phyloP scores from a whole-genome alignment of 2,329 filamentous ascomycete genomes.

The Penicillium occitanis region DNA sequence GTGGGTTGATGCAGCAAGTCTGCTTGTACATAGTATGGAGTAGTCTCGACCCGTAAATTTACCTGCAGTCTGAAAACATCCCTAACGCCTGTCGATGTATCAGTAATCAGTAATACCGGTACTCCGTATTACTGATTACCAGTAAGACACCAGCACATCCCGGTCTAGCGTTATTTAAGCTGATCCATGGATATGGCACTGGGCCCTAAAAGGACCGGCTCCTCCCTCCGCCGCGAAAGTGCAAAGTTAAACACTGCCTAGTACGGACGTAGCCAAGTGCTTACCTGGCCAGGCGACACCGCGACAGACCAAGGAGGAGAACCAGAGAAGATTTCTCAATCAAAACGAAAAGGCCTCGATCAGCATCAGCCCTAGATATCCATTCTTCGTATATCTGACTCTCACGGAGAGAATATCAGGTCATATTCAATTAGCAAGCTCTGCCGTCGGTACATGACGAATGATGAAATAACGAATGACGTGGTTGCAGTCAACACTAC shows the following conservation, averaged over 20 bases:
- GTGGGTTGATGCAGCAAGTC: background rate
- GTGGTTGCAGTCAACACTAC: background rate
- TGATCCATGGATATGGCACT: conserved; percentile 23
- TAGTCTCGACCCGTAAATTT: background rate
- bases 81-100: background rate
- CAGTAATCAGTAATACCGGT: background rate
- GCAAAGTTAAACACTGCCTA: conserved; percentile 11
- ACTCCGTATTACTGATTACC: background rate
- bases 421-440: background rate
- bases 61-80: conserved; percentile 1
- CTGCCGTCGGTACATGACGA: conserved; percentile 3
- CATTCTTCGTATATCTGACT: background rate
- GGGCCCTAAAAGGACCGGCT: conserved; percentile 20
- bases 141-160: conserved; percentile 4
- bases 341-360: background rate
- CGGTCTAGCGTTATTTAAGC: conserved; percentile 17
- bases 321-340: background rate
- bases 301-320: background rate
- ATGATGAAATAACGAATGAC: conserved; percentile 14
- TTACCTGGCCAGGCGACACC: background rate
- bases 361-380: background rate
- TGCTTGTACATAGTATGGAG: no score
- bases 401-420: background rate
- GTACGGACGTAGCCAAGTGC: background rate
- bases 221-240: conserved; percentile 12